These are phyloP conservation scores for Tuber aestivum DNA, from an alignment of 495 filamentous ascomycete species.

Conservation along the genomic window DNA sequence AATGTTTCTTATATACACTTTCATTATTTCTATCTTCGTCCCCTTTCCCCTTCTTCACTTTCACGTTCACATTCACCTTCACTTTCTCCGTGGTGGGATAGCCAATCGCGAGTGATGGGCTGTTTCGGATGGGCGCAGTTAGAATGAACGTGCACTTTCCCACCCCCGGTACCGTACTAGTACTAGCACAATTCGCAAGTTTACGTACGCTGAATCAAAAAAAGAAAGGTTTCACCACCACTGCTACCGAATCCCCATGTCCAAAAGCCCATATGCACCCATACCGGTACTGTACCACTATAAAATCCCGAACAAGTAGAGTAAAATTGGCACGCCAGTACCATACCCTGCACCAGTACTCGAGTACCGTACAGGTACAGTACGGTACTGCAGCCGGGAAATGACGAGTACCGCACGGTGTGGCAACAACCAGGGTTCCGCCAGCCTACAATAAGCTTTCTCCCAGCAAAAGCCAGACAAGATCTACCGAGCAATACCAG, in stretches of 20 bases:
- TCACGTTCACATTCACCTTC: not conserved
- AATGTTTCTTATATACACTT: not conserved
- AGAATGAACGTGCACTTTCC: not conserved
- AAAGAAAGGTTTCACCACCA: not conserved
- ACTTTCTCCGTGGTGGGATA: not conserved
- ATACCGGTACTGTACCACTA: not conserved
- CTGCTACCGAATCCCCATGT: not conserved
- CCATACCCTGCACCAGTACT: not conserved
- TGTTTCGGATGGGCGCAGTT: not conserved
- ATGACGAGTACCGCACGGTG: no score
- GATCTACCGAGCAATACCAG: not conserved
- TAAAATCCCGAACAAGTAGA: not conserved
- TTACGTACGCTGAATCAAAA: not conserved
- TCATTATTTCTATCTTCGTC: not conserved
- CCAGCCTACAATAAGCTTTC: no score
- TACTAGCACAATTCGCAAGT: not conserved
- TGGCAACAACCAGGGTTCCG: not conserved
- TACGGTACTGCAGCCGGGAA: no score
- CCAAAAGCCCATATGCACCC: not conserved
- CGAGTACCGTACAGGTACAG: no score
- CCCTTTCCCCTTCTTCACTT: not conserved
- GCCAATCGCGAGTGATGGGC: not conserved
- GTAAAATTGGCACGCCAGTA: no score
- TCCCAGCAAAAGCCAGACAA: no score
- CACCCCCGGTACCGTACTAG: not conserved